Percentiles rank a stretch among this genome's conserved stretches.
Evolutionary conservation across 2,329 filamentous ascomycete genomes (phyloP).

Genomic region (Thermomyces lanuginosus): DNA sequence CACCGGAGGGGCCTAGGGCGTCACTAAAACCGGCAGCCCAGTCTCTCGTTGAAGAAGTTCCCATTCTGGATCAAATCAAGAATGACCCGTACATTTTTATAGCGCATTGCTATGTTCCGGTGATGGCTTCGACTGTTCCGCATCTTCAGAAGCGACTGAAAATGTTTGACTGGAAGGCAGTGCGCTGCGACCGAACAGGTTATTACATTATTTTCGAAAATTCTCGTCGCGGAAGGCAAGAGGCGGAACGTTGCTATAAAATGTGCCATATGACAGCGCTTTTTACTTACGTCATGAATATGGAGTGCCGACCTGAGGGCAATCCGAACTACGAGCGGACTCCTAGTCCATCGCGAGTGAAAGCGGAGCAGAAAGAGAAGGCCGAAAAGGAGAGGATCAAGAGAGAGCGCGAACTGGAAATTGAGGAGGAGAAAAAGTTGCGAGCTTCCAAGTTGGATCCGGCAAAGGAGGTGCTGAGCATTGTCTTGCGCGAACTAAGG

Average conservation of each 20-base stretch:
- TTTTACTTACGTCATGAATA: conserved; percentile 84
- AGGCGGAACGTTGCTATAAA: conserved; percentile 64
- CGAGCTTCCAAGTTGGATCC: conserved; percentile 80
- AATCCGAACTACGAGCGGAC: conserved; percentile 45
- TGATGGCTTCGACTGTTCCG: conserved; percentile 66
- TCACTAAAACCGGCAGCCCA: conserved; percentile 20
- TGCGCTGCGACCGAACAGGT: conserved; percentile 68
- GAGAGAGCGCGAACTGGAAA: conserved; percentile 61
- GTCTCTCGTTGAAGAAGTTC: conserved; percentile 47
- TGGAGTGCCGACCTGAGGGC: conserved; percentile 62
- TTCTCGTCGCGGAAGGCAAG: conserved; percentile 55
- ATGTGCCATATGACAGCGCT: conserved; percentile 66
- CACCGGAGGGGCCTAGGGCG: conserved; percentile 26
- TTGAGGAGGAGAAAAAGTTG: conserved; percentile 80
- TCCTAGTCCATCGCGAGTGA: conserved; percentile 28
- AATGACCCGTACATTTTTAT: conserved; percentile 83
- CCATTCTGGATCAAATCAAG: conserved; percentile 52
- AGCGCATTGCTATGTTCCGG: conserved; percentile 69
- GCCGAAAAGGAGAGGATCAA: conserved; percentile 51
- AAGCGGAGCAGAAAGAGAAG: conserved; percentile 37
- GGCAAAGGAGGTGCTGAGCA: conserved; percentile 64
- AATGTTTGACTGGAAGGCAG: conserved; percentile 62
- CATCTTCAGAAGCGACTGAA: conserved; percentile 85
- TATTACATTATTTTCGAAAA: conserved; percentile 89
- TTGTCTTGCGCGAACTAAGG: conserved; percentile 62